phyloP scores from a whole-genome alignment of 192 early-diverging fungal genomes.

The Chytriomyces confervae region DNA sequence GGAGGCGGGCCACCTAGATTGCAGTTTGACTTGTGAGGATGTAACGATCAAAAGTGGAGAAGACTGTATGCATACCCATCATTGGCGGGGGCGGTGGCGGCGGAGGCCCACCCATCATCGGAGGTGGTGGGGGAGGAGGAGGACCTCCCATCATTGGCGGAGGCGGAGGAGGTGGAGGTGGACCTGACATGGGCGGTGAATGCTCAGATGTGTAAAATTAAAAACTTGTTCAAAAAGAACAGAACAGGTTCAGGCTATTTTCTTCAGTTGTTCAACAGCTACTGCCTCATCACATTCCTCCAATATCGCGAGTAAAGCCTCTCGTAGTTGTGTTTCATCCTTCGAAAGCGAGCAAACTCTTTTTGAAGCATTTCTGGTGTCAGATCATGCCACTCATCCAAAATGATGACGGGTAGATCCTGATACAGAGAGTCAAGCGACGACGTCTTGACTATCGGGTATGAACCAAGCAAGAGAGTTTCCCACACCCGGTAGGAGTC shows the following conservation, averaged over 20 bases:
- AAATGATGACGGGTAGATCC: neutral
- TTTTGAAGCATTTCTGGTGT: neutral
- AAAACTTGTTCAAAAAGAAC: too few species aligned
- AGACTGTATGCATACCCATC: neutral
- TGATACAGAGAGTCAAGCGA: neutral
- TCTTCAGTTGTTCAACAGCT: too few species aligned
- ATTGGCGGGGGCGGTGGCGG: constrained; percentile 21
- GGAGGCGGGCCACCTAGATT: neutral
- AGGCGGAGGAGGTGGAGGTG: constrained; percentile 31
- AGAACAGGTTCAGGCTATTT: too few species aligned
- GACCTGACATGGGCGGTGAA: neutral
- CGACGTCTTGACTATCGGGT: neutral
- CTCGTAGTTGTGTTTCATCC: neutral
- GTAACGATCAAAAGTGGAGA: constrained; percentile 1
- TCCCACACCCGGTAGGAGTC: constrained; percentile 19
- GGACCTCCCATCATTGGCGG: constrained; percentile 26
- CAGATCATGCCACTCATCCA: neutral
- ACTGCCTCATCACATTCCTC: neutral
- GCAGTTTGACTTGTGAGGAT: neutral
- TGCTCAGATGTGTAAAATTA: too few species aligned
- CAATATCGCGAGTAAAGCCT: neutral
- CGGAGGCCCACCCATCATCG: constrained; percentile 4
- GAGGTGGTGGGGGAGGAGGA: constrained; percentile 27
- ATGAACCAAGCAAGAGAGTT: neutral
- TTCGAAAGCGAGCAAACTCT: neutral